phyloP scores from a whole-genome alignment of 352 stramenopile species.

The Thalassiosira hispida region DNA sequence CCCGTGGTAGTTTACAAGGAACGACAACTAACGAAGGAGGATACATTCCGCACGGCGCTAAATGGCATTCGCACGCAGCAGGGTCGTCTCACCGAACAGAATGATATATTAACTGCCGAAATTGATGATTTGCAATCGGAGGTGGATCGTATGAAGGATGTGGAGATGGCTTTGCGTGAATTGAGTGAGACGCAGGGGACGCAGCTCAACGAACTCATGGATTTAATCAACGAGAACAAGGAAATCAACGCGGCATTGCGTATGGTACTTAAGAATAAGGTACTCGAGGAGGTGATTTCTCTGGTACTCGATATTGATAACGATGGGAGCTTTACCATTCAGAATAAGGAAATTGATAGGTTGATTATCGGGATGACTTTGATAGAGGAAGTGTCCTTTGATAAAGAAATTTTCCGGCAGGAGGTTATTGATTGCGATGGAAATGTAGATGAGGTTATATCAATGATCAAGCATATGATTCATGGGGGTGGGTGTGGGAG shows the following conservation, averaged over 20 bases:
- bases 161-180: constrained; percentile 32
- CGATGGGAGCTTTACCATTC: constrained; percentile 46
- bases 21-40: constrained; percentile 38
- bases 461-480: constrained; percentile 41
- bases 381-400: constrained; percentile 44
- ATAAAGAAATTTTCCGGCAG: constrained; percentile 15
- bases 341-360: constrained; percentile 49
- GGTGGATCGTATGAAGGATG: constrained; percentile 45
- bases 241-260: constrained; percentile 49
- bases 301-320: constrained; percentile 51
- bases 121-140: constrained; percentile 52
- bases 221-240: constrained; percentile 43
- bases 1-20: constrained; percentile 35
- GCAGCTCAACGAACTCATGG: constrained; percentile 36
- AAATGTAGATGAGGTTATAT: constrained; percentile 42
- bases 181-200: constrained; percentile 34
- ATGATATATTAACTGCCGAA: constrained; percentile 40
- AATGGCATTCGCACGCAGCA: constrained; percentile 44
- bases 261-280: constrained; percentile 28
- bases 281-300: constrained; percentile 35
- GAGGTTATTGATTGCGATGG: constrained; percentile 33
- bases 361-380: constrained; percentile 51
- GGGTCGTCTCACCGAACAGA: constrained; percentile 25
- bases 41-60: constrained; percentile 41
- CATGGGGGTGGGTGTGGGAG: neutral